Evolutionary conservation across 1,284 basidiomycete genomes (phyloP), one percentile per base, ranked within the genome.

Genomic region (Bjerkandera adusta): DNA sequence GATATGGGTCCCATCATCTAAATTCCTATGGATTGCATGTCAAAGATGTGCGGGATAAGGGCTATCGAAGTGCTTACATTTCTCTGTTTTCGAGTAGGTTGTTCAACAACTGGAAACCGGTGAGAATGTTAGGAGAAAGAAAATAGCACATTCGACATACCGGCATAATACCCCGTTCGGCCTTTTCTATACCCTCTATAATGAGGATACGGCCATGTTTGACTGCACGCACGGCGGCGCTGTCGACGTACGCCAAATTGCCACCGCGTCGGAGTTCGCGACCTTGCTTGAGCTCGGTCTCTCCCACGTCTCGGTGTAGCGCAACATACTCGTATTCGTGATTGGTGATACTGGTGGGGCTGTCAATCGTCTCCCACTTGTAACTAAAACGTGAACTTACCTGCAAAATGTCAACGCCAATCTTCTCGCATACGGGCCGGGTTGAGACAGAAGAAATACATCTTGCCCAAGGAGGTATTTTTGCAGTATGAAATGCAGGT

Each of bases 1-100:
- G 36, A 85, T 81, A 73, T 92, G 82, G 53, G 88, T 81, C 21
- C 81, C 81, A 47, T 85, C 81, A 51, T 83, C 81, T 21, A 85
- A 62, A 49, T 85, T 83, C 71, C 79, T 82, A 50, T 4, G n/a
- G n/a, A n/a, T n/a, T n/a, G n/a, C n/a, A n/a, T n/a, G n/a, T n/a
- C n/a, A n/a, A n/a, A n/a, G n/a, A n/a, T n/a, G n/a, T n/a, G n/a
- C n/a, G n/a, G n/a, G n/a, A n/a, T n/a, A n/a, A n/a, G n/a, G n/a
- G n/a, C n/a, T n/a, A n/a, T n/a, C n/a, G n/a, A n/a, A n/a, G n/a
- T 7, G 40, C 67, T 48, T 55, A 80, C 79, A 85, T 81, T 65
- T 85, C 81, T 29, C 81, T 68, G 59, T 83, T 83, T 64, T 85
- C 82, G 36, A 85, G 57, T 4, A 85, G 66, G 59, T 84, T 85